Evolutionary conservation across 2,329 filamentous ascomycete genomes (phyloP), one percentile per base, ranked within the genome.

Genomic region (Nigrograna mackinnonii): DNA sequence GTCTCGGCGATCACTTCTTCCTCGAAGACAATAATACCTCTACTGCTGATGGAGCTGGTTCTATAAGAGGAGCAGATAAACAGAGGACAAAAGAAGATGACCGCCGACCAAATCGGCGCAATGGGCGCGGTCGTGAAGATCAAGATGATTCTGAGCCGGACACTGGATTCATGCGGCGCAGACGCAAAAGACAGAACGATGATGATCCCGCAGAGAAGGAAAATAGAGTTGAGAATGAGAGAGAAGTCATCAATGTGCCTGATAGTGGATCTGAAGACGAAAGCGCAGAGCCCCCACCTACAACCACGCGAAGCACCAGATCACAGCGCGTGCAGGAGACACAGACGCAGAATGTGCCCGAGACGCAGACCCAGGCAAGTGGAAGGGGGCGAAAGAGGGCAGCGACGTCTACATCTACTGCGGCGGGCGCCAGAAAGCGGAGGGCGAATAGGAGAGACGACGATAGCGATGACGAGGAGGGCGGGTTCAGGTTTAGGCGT

Each of bases 1-100:
- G 87, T 2, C 79, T 91, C 19, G 86, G 86, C 1, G 86, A 91
- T 37, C 80, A 86, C 34, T 89, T 91, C 69, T 92, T 88, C 84
- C 75, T 87, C 2, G 79, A 86, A 42, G 56, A 58, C 16, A 17
- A 7, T n/a, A n/a, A n/a, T n/a, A n/a, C n/a, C 31, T 17, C 31
- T 28, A 12, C 24, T 34, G 31, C 31, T 12, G 12, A 34, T 9
- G 17, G n/a, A n/a, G n/a, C n/a, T n/a, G n/a, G n/a, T n/a, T n/a
- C n/a, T n/a, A n/a, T n/a, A n/a, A 22, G 21, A 44, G 2, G 50
- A 59, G 33, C 53, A 55, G 19, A 48, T 50, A 33, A 12, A 22
- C 16, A 17, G 11, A 50, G 48, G 36, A 49, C 43, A 17, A 47
- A 47, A n/a, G 54, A 53, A 12, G 46, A 54, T 22, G 43, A 49